phyloP scores from a whole-genome alignment of 1,284 basidiomycete species.

The Anthracocystis walkeri region DNA sequence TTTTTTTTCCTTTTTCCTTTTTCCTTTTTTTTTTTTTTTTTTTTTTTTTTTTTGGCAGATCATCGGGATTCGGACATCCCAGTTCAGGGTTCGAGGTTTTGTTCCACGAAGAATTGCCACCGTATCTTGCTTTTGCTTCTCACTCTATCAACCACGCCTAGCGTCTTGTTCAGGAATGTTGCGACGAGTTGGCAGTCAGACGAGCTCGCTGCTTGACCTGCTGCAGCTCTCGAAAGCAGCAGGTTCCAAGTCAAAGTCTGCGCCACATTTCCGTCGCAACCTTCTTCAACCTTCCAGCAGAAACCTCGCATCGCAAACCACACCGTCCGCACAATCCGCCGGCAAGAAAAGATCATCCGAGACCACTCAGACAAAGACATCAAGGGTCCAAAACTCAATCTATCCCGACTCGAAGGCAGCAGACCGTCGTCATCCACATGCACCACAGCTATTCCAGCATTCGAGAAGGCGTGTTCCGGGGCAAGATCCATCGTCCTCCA shows the following conservation, averaged over 20 bases:
- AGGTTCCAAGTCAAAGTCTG: neutral
- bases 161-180: neutral
- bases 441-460: constrained; percentile 38
- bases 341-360: constrained; percentile 1
- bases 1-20: too few species aligned
- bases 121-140: neutral
- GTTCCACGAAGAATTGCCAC: neutral
- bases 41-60: too few species aligned
- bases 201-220: neutral
- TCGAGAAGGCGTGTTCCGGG: constrained; percentile 8
- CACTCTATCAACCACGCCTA: neutral
- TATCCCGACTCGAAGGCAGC: constrained; percentile 41
- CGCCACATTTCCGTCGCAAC: neutral
- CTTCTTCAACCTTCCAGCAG: neutral
- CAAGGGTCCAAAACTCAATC: constrained; percentile 6
- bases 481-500: neutral
- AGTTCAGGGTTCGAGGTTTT: constrained; percentile 8
- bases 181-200: neutral
- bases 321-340: neutral
- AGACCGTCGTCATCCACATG: constrained; percentile 34
- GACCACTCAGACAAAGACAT: neutral
- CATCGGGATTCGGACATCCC: neutral
- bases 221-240: neutral
- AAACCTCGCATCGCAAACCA: neutral
- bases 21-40: too few species aligned